These are phyloP conservation scores for Ophioceras dolichostomum DNA, from an alignment of 2,329 filamentous ascomycete species.

Conservation along the genomic window DNA sequence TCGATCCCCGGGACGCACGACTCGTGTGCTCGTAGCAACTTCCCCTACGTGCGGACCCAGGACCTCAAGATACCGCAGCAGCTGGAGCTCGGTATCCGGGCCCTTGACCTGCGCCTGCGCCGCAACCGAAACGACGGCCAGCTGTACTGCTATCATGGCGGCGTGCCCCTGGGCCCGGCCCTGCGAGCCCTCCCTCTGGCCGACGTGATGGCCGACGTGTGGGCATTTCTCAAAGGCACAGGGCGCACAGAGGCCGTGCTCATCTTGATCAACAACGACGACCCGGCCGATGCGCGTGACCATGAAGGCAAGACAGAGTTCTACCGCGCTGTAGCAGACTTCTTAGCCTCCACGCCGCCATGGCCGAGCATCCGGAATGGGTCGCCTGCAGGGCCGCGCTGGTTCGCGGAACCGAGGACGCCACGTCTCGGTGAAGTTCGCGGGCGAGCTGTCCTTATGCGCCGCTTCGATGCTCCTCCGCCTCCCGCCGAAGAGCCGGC, in stretches of 20 bases:
- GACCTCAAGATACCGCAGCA: conserved; percentile 49
- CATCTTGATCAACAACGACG: conserved; percentile 57
- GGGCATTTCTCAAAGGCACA: conserved; percentile 39
- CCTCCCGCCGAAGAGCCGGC: neutral
- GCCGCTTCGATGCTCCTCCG: conserved; percentile 35
- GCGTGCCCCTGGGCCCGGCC: conserved; percentile 48
- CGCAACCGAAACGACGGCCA: conserved; percentile 23
- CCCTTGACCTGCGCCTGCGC: conserved; percentile 48
- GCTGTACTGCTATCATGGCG: conserved; percentile 57
- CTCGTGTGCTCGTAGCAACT: conserved; percentile 30
- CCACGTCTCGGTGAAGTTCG: conserved; percentile 50
- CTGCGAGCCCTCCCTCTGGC: conserved; percentile 50
- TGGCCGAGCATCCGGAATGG: conserved; percentile 9
- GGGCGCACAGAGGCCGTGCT: conserved; percentile 55
- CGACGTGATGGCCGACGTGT: conserved; percentile 43
- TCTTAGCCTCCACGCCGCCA: conserved; percentile 28
- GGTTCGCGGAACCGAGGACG: conserved; percentile 48
- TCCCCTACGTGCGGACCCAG: conserved; percentile 61
- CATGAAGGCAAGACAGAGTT: conserved; percentile 17
- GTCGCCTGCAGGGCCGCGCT: conserved; percentile 25
- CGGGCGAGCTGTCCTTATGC: conserved; percentile 55
- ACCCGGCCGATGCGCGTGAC: conserved; percentile 41
- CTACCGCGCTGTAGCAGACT: conserved; percentile 36
- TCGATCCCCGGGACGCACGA: conserved; percentile 67
- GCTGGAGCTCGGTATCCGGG: conserved; percentile 58